Evolutionary conservation across 2,329 filamentous ascomycete genomes (phyloP).

Genomic region (Penicillium sumatraense): DNA sequence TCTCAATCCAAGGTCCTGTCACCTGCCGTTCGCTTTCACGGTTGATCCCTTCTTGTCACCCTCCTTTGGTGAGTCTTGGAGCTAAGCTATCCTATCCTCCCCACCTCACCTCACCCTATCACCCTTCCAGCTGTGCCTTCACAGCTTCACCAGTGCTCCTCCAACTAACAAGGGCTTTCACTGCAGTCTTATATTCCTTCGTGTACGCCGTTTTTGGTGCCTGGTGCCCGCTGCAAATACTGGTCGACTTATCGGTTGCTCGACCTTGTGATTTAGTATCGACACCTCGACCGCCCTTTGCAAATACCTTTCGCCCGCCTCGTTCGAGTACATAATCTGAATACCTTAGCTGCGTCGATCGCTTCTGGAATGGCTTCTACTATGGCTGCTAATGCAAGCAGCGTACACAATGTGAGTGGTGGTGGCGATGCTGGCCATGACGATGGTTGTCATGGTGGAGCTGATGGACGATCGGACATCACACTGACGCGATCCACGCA

Average conservation of each 20-base stretch:
- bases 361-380: slow-evolving; percentile 38
- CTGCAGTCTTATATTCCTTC: slow-evolving; percentile 32
- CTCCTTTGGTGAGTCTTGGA: slow-evolving; percentile 26
- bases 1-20: slow-evolving; percentile 2
- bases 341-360: slow-evolving; percentile 20
- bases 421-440: neutral
- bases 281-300: slow-evolving; percentile 15
- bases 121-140: no score
- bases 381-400: slow-evolving; percentile 41
- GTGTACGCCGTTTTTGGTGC: slow-evolving; percentile 32
- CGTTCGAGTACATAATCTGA: slow-evolving; percentile 32
- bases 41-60: slow-evolving; percentile 23
- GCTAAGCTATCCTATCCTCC: neutral
- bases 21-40: slow-evolving; percentile 14
- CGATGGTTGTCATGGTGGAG: neutral
- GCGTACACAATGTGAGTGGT: slow-evolving; percentile 44
- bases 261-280: slow-evolving; percentile 27
- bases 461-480: neutral
- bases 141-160: slow-evolving; percentile 10
- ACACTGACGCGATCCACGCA: slow-evolving; percentile 19
- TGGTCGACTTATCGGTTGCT: slow-evolving; percentile 21
- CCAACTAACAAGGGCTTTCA: slow-evolving; percentile 25
- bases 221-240: slow-evolving; percentile 40
- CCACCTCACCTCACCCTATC: neutral
- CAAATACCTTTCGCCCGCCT: slow-evolving; percentile 16